Conservation (phyloP, 1,284 basidiomycete genomes). For the Heterobasidion occidentale region DNA sequence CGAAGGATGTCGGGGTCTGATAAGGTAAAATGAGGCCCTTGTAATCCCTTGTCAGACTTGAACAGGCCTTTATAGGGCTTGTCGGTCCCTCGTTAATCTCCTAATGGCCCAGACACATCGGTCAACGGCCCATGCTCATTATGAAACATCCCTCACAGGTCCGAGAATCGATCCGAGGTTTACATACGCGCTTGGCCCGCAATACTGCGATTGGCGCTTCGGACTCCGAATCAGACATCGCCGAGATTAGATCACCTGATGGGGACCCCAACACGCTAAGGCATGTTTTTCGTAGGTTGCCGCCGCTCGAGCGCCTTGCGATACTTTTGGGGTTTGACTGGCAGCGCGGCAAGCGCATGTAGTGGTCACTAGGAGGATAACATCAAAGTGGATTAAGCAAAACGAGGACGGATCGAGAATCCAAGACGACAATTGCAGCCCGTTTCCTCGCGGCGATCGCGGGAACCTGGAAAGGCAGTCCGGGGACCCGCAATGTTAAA, state of each 20-base stretch:
- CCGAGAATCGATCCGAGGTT: too few species aligned
- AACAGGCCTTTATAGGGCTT: too few species aligned
- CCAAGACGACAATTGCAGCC: not conserved
- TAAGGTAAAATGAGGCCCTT: too few species aligned
- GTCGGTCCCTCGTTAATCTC: too few species aligned
- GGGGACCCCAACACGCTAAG: not conserved
- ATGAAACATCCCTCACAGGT: too few species aligned
- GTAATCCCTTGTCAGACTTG: too few species aligned
- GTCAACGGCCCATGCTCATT: too few species aligned
- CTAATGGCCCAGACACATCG: too few species aligned
- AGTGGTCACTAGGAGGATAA: not conserved
- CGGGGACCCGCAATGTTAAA: not conserved
- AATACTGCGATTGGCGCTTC: not conserved
- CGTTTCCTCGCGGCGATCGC: not conserved
- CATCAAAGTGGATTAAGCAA: too few species aligned
- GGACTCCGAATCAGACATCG: not conserved
- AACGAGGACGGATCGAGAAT: not conserved
- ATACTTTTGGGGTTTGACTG: not conserved
- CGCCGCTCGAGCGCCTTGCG: not conserved
- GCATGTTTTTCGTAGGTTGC: not conserved
- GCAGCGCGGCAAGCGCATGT: not conserved
- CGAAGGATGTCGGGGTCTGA: too few species aligned
- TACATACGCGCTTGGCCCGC: too few species aligned
- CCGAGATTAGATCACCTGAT: conserved; percentile 12
- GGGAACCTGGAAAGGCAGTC: not conserved